A percentile compares a stretch with the other conserved stretches of the same genome.
These are phyloP conservation scores for Filobasidium wieringae DNA, from an alignment of 768 basidiomycete species.

Conservation along the genomic window DNA sequence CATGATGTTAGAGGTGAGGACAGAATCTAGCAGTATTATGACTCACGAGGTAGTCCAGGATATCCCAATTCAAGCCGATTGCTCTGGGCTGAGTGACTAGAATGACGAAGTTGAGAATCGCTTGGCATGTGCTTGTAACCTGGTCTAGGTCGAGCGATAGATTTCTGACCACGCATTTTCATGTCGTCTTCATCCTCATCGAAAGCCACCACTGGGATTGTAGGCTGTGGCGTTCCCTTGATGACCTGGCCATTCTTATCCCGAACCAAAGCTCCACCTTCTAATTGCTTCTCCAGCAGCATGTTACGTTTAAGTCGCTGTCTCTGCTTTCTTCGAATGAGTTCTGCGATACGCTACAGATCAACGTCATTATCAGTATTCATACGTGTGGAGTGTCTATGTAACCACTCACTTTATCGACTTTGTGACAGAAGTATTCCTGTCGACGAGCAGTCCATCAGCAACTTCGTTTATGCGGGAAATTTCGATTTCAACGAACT, in stretches of 20 bases:
- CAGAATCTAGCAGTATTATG: too few relatives aligned
- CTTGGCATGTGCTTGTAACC: neutral
- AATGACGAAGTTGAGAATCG: neutral
- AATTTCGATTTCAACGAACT: constrained; percentile 42
- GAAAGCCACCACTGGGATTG: constrained; percentile 79
- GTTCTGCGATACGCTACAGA: constrained; percentile 73
- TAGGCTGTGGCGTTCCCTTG: constrained; percentile 78
- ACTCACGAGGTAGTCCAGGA: too few relatives aligned
- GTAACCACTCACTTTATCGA: constrained; percentile 64
- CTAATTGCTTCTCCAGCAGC: constrained; percentile 77
- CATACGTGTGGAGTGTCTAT: neutral
- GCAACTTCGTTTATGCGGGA: neutral
- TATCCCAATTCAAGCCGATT: too few relatives aligned
- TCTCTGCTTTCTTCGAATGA: constrained; percentile 82
- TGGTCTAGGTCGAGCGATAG: neutral
- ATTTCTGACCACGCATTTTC: constrained; percentile 6
- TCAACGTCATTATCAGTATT: neutral
- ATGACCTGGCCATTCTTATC: constrained; percentile 81
- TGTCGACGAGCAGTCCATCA: constrained; percentile 27
- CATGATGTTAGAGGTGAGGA: too few relatives aligned
- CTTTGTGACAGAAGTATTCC: constrained; percentile 98
- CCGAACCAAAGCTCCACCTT: constrained; percentile 77
- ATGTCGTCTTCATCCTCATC: constrained; percentile 52
- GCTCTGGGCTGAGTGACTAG: too few relatives aligned
- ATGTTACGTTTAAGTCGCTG: constrained; percentile 70